phyloP scores from a whole-genome alignment of 768 basidiomycete genomes.

The Trametes sanguinea region DNA sequence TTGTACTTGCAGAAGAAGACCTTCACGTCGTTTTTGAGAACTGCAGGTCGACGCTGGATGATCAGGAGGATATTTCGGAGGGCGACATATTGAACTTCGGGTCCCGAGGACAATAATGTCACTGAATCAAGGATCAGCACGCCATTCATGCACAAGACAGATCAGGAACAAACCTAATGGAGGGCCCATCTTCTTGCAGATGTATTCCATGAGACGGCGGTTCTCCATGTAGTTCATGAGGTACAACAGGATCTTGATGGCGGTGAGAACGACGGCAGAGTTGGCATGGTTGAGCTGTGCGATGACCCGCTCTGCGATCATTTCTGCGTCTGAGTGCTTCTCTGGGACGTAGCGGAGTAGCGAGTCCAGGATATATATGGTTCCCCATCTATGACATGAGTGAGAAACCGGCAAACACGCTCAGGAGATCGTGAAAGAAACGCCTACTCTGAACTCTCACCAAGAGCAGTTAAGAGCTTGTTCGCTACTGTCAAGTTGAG shows the following conservation, averaged over 20 bases:
- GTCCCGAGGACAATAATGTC: slow-evolving; percentile 92
- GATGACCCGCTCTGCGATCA: slow-evolving; percentile 94
- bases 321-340: slow-evolving; percentile 82
- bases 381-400: slow-evolving; percentile 78
- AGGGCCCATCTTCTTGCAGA: slow-evolving; percentile 98
- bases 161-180: slow-evolving; percentile 68
- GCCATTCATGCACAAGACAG: neutral
- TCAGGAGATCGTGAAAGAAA: neutral
- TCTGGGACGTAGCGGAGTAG: slow-evolving; percentile 94
- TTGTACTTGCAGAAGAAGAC: slow-evolving; percentile 99
- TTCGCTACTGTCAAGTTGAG: slow-evolving; percentile 86
- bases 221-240: slow-evolving; percentile 99
- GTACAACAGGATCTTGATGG: slow-evolving; percentile 93
- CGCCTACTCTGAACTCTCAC: slow-evolving; percentile 96
- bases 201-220: slow-evolving; percentile 78
- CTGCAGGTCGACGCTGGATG: slow-evolving; percentile 89
- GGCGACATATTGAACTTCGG: slow-evolving; percentile 98
- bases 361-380: slow-evolving; percentile 96
- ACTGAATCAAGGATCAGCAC: slow-evolving; percentile 49
- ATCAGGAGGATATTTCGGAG: slow-evolving; percentile 96
- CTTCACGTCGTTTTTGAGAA: slow-evolving; percentile 95
- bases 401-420: too few relatives aligned
- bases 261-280: slow-evolving; percentile 98
- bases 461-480: slow-evolving; percentile 86
- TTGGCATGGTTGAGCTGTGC: slow-evolving; percentile 97